These are phyloP conservation scores for Oryza coarctata DNA, from an alignment of 176 grass and related monocot species.

Conservation along the genomic window DNA sequence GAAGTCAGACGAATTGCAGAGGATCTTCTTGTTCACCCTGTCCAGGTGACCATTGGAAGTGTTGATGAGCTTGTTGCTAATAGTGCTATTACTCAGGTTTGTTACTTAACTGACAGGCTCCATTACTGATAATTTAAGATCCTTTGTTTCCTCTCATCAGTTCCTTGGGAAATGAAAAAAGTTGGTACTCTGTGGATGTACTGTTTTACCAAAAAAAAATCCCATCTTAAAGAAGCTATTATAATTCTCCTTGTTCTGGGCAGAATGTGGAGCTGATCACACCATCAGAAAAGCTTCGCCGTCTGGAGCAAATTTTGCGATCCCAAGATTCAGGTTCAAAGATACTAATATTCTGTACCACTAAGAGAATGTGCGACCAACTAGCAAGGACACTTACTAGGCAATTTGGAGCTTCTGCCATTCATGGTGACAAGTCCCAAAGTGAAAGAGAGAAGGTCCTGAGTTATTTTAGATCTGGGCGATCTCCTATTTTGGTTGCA, in stretches of 20 bases:
- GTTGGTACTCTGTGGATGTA: not conserved
- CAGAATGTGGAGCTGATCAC: slow-evolving; percentile 88
- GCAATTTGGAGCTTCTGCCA: slow-evolving; percentile 80
- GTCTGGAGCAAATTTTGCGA: slow-evolving; percentile 88
- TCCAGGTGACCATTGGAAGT: slow-evolving; percentile 95
- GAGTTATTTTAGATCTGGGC: slow-evolving; percentile 76
- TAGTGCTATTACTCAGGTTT: slow-evolving; percentile 90
- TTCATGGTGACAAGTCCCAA: slow-evolving; percentile 98
- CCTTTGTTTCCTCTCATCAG: slow-evolving; percentile 19
- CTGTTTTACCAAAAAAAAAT: not conserved
- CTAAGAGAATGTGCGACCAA: slow-evolving; percentile 97
- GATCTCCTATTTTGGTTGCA: slow-evolving; percentile 83
- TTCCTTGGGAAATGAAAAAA: not conserved
- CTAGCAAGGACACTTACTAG: slow-evolving; percentile 68
- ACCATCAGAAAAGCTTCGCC: slow-evolving; percentile 72
- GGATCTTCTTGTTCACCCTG: slow-evolving; percentile 85
- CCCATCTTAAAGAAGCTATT: slow-evolving; percentile 4
- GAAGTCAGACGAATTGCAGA: slow-evolving; percentile 88
- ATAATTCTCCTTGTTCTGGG: slow-evolving; percentile 17
- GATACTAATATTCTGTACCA: slow-evolving; percentile 93
- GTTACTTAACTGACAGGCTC: not conserved
- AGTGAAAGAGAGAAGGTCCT: slow-evolving; percentile 92
- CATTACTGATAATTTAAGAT: slow-evolving; percentile 3
- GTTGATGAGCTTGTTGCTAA: slow-evolving; percentile 97
- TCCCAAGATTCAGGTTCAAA: slow-evolving; percentile 87